Evolutionary conservation across 805 yeast genomes (phyloP), one percentile per base, ranked within the genome.

Genomic region (Sungouiella blattae): DNA sequence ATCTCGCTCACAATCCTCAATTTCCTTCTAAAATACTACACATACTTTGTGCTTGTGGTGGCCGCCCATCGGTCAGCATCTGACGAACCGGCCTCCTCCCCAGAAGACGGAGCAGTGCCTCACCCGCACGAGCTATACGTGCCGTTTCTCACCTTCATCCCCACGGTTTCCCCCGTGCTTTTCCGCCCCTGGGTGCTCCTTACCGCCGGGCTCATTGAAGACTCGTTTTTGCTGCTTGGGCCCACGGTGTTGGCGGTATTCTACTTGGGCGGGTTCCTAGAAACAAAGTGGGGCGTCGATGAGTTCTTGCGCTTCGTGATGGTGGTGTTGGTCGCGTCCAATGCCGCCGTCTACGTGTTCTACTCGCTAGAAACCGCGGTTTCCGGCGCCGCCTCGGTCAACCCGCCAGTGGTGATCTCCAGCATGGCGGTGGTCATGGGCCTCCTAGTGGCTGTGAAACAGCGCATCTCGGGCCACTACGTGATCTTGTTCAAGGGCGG

Each of bases 231-330:
- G 11, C 60, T 71, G 3, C 59, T 70, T 9, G 28, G 62, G 5
- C 46, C 64, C 6, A 57, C 73, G 15, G 47, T 66, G 15, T 38
- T 64, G 15, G 53, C 71, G 11, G 46, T 75, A 9, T 58, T 67
- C 34, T 75, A 72, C 46, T 69, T 83, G 23, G 87, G 86, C 4
- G 65, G 73, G 33, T 83, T 78, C 59, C 69, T 81, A 44, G 89
- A 83, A 50, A 69, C 71, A 41, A 68, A 74, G 26, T 83, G 89
- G 88, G 77, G 82, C 4, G 49, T 75, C 18, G 60, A 52, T 28
- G 83, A 78, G 44, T 60, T 77, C 41, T 47, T 70, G 11, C 66
- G 64, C 43, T 81, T 77, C 51, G 52, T 74, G 6, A 29, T 67
- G 6, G 52, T 71, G 4, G 58, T 57, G 30, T 53, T 67, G 0